Conservation (phyloP, 306 rosid species). For the Nissolia schottii region DNA sequence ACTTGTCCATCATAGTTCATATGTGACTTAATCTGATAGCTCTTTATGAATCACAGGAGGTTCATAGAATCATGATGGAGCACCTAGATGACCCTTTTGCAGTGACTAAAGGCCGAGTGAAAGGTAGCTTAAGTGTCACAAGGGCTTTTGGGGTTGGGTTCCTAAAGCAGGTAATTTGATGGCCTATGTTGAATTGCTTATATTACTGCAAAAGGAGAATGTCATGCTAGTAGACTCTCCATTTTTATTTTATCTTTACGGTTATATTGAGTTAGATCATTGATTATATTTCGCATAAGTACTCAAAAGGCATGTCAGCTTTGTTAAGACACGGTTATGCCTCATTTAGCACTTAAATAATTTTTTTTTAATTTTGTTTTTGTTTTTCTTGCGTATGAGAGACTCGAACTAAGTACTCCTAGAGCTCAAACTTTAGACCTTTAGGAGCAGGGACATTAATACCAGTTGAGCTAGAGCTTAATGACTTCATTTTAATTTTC, state of each 20-base stretch:
- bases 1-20: too few species aligned
- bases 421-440: too few species aligned
- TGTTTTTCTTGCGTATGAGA: too few species aligned
- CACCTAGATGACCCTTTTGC: conserved; percentile 72
- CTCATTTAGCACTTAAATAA: not conserved
- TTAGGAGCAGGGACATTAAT: too few species aligned
- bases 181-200: not conserved
- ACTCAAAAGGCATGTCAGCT: conserved; percentile 26
- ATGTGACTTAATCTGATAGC: not conserved
- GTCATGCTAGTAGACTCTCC: not conserved
- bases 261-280: conserved; percentile 2
- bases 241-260: not conserved
- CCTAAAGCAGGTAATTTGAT: conserved; percentile 65
- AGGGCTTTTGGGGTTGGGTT: conserved; percentile 89
- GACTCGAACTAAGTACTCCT: too few species aligned
- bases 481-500: too few species aligned
- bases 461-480: too few species aligned
- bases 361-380: too few species aligned
- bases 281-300: not conserved
- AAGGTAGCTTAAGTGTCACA: conserved; percentile 80
- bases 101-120: conserved; percentile 55
- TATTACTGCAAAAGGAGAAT: not conserved
- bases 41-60: conserved; percentile 48
- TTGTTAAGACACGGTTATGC: not conserved
- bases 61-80: conserved; percentile 56